Base-by-base conservation (phyloP, 371 early-diverging fungal genomes). In the Rhizopus microsporus region DNA sequence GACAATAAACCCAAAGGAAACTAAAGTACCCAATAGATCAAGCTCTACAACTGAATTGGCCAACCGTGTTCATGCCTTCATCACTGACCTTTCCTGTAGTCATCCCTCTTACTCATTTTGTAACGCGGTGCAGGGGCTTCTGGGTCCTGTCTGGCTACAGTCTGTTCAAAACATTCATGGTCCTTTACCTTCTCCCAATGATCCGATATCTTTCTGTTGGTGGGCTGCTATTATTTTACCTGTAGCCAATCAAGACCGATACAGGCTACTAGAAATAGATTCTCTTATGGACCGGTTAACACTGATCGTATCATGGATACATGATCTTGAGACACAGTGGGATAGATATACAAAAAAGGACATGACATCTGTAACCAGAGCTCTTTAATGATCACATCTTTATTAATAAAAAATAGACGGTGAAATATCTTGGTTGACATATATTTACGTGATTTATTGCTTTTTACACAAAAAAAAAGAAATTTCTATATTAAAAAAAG, bases 191-290 rank as follows among this genome's bases (percentile, higher is more conserved):
- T 33, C 48, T 12, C 67, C 77, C 31, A 57, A 67, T 12, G 68
- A 82, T 33, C 69, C 81, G 29, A 75, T 69, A 3, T 69, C 71
- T 35, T 69, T 84, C 47, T 73, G 77, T n/a, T 86, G 80, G 69
- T 86, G 87, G 85, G 67, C 80, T 0, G 84, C 78, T 7, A 66
- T 71, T 30, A 74, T 83, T 10, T 40, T 86, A 29, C 85, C 87
- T 15, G 67, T 86, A 2, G 67, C 63, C 15, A 65, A 66, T 38
- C 42, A 60, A 29, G 83, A 84, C 23, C 66, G 75, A 35, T 80
- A 75, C 46, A 68, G 60, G n/a, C 50, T 86, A 7, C 56, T 86
- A 5, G 55, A 58, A 31, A 60, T 69, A 35, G 38, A 40, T 1
- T 58, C 76, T 3, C 67, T 79, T 4, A 65, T 71, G 15, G 68